These are phyloP conservation scores for Gamsiella multidivaricata DNA, from an alignment of 192 early-diverging fungal species.

Conservation along the genomic window DNA sequence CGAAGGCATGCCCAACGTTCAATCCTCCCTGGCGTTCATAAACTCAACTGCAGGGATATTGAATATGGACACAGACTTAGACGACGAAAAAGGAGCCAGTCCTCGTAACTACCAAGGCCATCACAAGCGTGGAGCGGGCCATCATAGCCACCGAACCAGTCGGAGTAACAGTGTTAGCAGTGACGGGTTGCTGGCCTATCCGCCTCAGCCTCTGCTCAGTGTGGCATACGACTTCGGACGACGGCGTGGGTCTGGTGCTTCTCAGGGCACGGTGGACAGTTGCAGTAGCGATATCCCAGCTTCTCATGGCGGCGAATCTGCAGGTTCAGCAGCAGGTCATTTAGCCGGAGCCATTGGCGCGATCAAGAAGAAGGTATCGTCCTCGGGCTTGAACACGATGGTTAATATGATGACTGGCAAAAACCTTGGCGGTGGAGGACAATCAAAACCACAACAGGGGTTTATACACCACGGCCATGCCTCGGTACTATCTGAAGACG, in stretches of 20 bases:
- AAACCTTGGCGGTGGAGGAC: neutral
- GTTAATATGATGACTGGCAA: neutral
- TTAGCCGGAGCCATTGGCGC: conserved; percentile 16
- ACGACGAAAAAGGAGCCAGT: neutral
- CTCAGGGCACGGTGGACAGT: conserved; percentile 18
- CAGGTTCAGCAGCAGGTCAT: conserved; percentile 12
- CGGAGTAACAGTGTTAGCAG: conserved; percentile 14
- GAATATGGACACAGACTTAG: neutral
- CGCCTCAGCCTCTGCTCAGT: conserved; percentile 3
- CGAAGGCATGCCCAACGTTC: neutral
- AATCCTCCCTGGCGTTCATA: conserved; percentile 9
- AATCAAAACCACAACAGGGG: too few relatives aligned
- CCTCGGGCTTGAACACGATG: conserved; percentile 6
- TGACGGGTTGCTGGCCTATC: neutral
- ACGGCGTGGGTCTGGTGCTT: conserved; percentile 20
- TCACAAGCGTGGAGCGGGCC: neutral
- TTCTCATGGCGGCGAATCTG: neutral
- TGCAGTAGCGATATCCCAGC: neutral
- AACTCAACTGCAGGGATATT: conserved; percentile 29
- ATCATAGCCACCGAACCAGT: conserved; percentile 3
- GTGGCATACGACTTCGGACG: neutral
- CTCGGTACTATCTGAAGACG: neutral
- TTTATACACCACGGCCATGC: too few relatives aligned
- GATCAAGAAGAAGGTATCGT: conserved; percentile 33
- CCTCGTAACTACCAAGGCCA: neutral